These are phyloP conservation scores for Corylus avellana DNA, from an alignment of 306 rosid species.

Conservation along the genomic window DNA sequence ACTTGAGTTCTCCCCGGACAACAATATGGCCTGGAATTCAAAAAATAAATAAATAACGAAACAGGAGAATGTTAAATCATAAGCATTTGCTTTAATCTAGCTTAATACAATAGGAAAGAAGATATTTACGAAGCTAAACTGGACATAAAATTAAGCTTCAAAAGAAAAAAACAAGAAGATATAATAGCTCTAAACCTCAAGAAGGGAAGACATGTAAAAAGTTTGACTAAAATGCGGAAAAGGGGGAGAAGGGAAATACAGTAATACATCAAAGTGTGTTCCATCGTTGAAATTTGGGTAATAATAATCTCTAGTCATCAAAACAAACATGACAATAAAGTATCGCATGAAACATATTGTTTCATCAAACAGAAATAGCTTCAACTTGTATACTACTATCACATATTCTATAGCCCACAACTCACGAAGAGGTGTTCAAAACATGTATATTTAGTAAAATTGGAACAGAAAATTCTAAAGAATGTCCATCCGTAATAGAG, in stretches of 20 bases:
- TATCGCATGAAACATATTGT: not conserved
- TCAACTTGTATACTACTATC: not conserved
- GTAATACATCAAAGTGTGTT: not conserved
- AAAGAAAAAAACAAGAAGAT: not conserved
- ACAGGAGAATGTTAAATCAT: not conserved
- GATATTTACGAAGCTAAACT: not conserved
- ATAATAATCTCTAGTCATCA: not conserved
- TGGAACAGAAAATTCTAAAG: too few species aligned
- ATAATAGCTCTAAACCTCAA: not conserved
- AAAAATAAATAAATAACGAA: not conserved
- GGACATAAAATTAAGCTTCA: not conserved
- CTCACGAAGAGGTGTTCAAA: too few species aligned
- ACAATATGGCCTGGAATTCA: constrained; percentile 5
- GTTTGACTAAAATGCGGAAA: not conserved
- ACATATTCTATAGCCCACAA: too few species aligned
- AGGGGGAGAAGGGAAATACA: not conserved
- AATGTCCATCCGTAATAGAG: too few species aligned
- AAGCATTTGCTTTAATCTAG: not conserved
- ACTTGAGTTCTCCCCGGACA: not conserved
- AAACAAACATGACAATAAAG: not conserved
- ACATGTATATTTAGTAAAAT: too few species aligned
- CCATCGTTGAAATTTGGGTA: not conserved
- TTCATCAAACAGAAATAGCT: not conserved
- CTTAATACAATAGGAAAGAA: not conserved
- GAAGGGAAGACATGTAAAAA: not conserved